Evolutionary conservation across 441 rosid species (phyloP).

Genomic region (Theobroma grandiflorum): DNA sequence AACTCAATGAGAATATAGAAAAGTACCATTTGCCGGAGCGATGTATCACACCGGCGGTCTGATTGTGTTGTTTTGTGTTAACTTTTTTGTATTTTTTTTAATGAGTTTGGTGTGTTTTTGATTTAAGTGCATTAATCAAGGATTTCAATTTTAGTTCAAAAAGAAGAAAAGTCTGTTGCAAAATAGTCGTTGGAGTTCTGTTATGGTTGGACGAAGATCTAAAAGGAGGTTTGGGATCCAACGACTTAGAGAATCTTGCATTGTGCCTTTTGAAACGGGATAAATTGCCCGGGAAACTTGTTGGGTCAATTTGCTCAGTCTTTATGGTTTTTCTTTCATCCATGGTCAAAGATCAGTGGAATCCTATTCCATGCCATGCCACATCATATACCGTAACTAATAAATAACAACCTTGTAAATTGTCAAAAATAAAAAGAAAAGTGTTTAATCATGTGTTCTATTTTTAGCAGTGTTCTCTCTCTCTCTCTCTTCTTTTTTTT

Average conservation of each 20-base stretch:
- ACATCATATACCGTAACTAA: neutral
- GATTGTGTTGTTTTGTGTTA: constrained; percentile 22
- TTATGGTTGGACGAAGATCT: constrained; percentile 34
- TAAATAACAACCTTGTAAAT: neutral
- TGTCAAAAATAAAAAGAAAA: neutral
- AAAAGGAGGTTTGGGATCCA: constrained; percentile 2
- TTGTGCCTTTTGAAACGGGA: constrained; percentile 46
- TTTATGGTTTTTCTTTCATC: neutral
- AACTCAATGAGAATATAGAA: neutral
- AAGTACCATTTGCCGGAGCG: constrained; percentile 49
- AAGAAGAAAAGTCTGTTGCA: constrained; percentile 31
- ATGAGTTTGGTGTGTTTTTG: neutral
- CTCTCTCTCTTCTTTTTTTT: too few species aligned
- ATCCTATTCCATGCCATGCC: neutral
- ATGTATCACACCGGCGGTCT: constrained; percentile 53
- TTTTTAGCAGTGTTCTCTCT: too few species aligned
- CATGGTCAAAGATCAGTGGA: neutral
- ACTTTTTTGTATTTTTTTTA: neutral
- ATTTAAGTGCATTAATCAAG: neutral
- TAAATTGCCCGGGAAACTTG: constrained; percentile 37
- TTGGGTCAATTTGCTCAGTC: constrained; percentile 19
- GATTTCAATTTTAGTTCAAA: constrained; percentile 8
- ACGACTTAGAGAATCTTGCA: constrained; percentile 10
- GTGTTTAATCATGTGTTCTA: too few species aligned
- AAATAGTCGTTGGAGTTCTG: constrained; percentile 28